Evolutionary conservation across 371 early-diverging fungal species (phyloP).

Genomic region (Lichtheimia corymbifera): DNA sequence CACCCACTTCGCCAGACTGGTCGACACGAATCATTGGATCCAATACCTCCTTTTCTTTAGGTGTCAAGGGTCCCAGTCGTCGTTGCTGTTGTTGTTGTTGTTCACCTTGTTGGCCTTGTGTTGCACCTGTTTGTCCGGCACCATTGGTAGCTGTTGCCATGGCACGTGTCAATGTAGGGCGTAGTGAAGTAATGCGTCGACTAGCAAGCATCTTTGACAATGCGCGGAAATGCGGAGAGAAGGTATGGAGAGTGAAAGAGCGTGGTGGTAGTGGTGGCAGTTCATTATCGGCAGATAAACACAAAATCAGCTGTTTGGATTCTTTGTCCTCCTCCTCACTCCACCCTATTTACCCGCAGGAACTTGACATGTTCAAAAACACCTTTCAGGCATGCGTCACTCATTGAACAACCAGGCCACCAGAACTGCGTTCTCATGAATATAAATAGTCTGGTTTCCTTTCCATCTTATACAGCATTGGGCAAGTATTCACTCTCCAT

Average conservation of each 20-base stretch:
- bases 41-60: slow-evolving; percentile 29
- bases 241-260: no score
- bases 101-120: background rate
- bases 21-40: slow-evolving; percentile 88
- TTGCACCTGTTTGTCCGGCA: no score
- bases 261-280: no score
- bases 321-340: no score
- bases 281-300: no score
- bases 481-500: slow-evolving; percentile 49
- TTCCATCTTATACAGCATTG: slow-evolving; percentile 87
- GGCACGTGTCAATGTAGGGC: no score
- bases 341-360: no score
- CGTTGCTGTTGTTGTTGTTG: background rate
- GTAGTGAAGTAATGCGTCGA: no score
- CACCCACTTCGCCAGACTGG: slow-evolving; percentile 97
- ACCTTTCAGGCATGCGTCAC: slow-evolving; percentile 65
- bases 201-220: no score
- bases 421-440: background rate
- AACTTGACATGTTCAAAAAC: slow-evolving; percentile 63
- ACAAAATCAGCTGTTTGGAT: no score
- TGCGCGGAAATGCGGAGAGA: no score
- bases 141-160: no score
- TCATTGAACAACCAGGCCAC: background rate
- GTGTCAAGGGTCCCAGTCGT: background rate
- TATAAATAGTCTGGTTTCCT: slow-evolving; percentile 79